These are phyloP conservation scores for Linum trigynum DNA, from an alignment of 345 rosid species.

Conservation along the genomic window DNA sequence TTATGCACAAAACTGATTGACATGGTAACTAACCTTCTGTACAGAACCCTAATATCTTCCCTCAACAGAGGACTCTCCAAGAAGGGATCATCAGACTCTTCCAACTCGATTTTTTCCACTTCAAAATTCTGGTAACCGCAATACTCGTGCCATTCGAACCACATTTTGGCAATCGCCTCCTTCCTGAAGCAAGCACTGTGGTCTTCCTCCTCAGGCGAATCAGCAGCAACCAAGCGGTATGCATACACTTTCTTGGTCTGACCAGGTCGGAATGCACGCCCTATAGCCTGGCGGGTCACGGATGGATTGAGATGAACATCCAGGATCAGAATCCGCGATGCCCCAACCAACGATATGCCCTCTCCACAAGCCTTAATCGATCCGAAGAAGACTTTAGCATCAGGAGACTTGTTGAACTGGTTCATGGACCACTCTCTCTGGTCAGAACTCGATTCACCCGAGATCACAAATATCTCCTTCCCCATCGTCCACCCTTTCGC, in stretches of 20 bases:
- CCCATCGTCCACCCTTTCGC: constrained; percentile 53
- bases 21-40: constrained; percentile 49
- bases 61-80: constrained; percentile 47
- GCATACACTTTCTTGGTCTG: constrained; percentile 69
- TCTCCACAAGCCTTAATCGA: constrained; percentile 93
- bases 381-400: constrained; percentile 78
- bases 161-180: constrained; percentile 75
- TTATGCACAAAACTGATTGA: not conserved
- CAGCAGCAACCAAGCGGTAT: constrained; percentile 64
- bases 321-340: constrained; percentile 63
- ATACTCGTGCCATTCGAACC: constrained; percentile 88
- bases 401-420: constrained; percentile 54
- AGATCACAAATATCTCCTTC: constrained; percentile 57
- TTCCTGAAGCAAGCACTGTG: constrained; percentile 54
- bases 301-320: constrained; percentile 94
- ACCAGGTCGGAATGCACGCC: constrained; percentile 82
- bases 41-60: constrained; percentile 52
- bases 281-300: constrained; percentile 91
- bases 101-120: constrained; percentile 36
- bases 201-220: constrained; percentile 71
- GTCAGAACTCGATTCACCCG: constrained; percentile 66
- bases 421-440: constrained; percentile 74
- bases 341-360: constrained; percentile 93
- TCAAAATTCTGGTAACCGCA: constrained; percentile 44
- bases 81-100: constrained; percentile 50